Evolutionary conservation across 441 rosid species (phyloP), one percentile per base, ranked within the genome.

Genomic region (Metrosideros polymorpha): DNA sequence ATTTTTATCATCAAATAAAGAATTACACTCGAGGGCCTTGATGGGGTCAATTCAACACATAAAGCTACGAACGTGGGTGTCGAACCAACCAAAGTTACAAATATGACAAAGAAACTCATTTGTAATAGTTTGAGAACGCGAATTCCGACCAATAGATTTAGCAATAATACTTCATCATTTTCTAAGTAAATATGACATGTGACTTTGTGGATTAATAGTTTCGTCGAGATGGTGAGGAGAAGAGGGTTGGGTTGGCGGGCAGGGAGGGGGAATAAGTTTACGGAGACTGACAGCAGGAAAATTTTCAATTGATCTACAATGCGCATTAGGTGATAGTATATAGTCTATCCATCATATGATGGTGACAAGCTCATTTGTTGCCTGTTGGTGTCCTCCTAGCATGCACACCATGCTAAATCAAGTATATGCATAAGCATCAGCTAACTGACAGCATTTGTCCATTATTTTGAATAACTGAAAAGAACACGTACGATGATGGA

Each of bases 401-500:
- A 22, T 71, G 9, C 79, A 71, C 47, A 35, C n/a, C 47, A 39
- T 6, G 45, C 25, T 18, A 63, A 63, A 63, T 32, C 43, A 63
- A 63, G 47, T 39, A 39, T 19, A 63, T 6, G 14, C 77, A 63
- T 63, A 63, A 63, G 77, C 77, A 63, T 9, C 27, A 19, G 77
- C 77, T 18, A 63, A 63, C 14, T 63, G 77, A 63, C 45, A 63
- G 43, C 77, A 32, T n/a, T 42, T 25, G n/a, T 61, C 86, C 30
- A 45, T 57, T 84, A 47, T 45, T 29, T 43, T 47, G 10, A 84
- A 84, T 84, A 42, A 54, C 77, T 30, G 51, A 84, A 56, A 45
- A 59, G 79, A 63, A 61, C 53, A 94, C 99, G 66, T 95, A 96
- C 99, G 95, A 94, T 88, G 98, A 94, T 88, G 99, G 99, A 91